phyloP scores from a whole-genome alignment of 129 eudicot genomes.

The Smallanthus sonchifolius region DNA sequence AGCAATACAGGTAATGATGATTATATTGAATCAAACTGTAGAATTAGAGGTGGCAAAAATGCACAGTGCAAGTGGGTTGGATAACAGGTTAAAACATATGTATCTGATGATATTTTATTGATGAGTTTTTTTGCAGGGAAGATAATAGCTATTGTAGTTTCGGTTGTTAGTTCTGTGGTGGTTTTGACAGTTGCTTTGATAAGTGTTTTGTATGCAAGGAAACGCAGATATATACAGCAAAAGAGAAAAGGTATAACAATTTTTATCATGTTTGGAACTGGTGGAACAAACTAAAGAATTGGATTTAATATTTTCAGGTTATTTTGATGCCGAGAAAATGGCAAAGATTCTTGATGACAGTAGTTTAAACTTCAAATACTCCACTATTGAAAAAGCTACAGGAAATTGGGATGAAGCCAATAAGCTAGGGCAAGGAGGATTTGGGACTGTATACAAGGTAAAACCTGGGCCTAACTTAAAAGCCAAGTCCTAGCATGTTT shows the following conservation, averaged over 20 bases:
- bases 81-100: neutral
- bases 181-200: conserved; percentile 44
- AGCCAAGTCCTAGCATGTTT: neutral
- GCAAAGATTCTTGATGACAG: conserved; percentile 57
- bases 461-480: neutral
- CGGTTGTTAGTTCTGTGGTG: conserved; percentile 48
- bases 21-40: neutral
- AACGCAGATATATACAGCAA: conserved; percentile 38
- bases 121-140: conserved; percentile 41
- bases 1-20: conserved; percentile 34
- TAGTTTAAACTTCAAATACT: conserved; percentile 74
- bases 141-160: conserved; percentile 40
- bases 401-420: conserved; percentile 60
- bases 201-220: conserved; percentile 49
- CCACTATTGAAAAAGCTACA: conserved; percentile 70
- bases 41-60: neutral
- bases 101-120: neutral
- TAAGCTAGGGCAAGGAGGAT: conserved; percentile 90
- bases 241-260: conserved; percentile 60
- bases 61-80: neutral
- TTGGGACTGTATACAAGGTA: conserved; percentile 84
- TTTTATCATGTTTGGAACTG: neutral
- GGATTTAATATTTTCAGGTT: conserved; percentile 20
- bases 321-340: conserved; percentile 44
- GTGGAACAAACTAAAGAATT: neutral